Evolutionary conservation across 306 rosid genomes (phyloP).

Genomic region (Lagenaria siceraria): DNA sequence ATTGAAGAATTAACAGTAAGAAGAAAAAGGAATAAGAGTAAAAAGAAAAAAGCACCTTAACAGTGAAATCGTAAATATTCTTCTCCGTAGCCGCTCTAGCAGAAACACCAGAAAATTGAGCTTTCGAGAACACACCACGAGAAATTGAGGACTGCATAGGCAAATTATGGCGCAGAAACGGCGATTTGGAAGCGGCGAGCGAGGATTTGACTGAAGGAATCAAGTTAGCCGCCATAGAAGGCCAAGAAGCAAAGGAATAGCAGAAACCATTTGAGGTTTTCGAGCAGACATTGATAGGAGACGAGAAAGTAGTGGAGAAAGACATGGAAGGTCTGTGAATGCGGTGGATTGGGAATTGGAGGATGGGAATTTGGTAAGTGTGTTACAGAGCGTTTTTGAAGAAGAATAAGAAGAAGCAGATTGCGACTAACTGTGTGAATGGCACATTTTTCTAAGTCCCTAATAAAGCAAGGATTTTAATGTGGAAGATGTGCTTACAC

Average conservation of each 20-base stretch:
- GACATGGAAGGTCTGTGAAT: constrained; percentile 27
- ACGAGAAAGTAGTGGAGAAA: constrained; percentile 28
- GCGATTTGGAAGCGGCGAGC: constrained; percentile 48
- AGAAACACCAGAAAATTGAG: constrained; percentile 34
- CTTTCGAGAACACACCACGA: constrained; percentile 17
- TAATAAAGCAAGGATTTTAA: not conserved
- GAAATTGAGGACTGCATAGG: constrained; percentile 21
- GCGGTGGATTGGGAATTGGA: not conserved
- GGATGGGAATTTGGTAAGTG: not conserved
- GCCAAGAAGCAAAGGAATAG: constrained; percentile 12
- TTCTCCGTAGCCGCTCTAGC: constrained; percentile 79
- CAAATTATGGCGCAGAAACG: constrained; percentile 31
- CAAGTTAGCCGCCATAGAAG: constrained; percentile 22
- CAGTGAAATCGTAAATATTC: constrained; percentile 67
- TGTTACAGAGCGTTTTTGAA: not conserved
- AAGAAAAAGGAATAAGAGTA: not conserved
- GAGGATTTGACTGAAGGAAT: constrained; percentile 33
- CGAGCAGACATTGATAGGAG: constrained; percentile 19
- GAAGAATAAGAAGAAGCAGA: not conserved
- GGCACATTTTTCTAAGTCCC: not conserved
- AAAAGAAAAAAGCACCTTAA: constrained; percentile 36
- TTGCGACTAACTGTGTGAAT: not conserved
- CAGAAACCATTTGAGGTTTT: constrained; percentile 16
- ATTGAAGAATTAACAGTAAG: not conserved
- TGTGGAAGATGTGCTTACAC: constrained; percentile 21